Evolutionary conservation across 176 grass and related monocot species (phyloP).

Genomic region (Panicum miliaceum): DNA sequence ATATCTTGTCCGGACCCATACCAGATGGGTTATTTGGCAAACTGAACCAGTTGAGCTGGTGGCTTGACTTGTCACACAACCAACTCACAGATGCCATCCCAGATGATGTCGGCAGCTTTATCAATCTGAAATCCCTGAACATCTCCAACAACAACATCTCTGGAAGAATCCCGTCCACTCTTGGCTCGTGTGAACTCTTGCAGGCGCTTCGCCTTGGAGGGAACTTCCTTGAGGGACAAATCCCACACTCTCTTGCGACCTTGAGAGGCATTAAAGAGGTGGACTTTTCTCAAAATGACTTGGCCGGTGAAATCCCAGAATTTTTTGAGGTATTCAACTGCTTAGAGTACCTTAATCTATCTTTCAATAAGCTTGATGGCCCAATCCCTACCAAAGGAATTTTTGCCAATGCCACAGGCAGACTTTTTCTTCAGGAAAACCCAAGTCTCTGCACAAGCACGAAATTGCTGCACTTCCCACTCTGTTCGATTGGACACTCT

Average conservation of each 20-base stretch:
- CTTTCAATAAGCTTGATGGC: background rate
- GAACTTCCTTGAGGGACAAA: constrained; percentile 45
- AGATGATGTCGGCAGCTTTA: background rate
- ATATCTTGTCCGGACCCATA: background rate
- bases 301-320: constrained; percentile 47
- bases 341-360: constrained; percentile 39
- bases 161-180: background rate
- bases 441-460: background rate
- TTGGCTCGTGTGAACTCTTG: background rate
- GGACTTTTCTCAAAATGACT: constrained; percentile 51
- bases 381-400: background rate
- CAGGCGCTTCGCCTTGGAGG: background rate
- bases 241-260: constrained; percentile 35
- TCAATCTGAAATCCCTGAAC: background rate
- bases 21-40: background rate
- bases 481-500: too few species aligned
- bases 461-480: too few species aligned
- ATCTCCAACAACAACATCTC: background rate
- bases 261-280: constrained; percentile 44
- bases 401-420: background rate
- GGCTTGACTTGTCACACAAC: constrained; percentile 50
- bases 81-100: background rate
- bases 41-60: background rate
- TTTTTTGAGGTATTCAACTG: background rate
- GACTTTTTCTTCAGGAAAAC: background rate